phyloP scores from a whole-genome alignment of 805 yeast genomes.

The Teunomyces stri region DNA sequence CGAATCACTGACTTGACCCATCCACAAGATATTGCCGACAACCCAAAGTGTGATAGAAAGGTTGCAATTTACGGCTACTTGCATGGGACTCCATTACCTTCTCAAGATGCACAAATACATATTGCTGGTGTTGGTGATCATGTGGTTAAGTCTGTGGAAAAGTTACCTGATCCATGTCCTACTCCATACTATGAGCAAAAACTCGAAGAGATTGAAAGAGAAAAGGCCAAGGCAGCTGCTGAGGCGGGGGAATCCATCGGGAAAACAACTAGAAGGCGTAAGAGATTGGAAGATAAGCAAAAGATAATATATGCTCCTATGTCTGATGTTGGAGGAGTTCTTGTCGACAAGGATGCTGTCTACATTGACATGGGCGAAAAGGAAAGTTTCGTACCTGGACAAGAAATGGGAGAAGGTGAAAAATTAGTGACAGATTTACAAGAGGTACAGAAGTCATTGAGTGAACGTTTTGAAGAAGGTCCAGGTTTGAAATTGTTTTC shows the following conservation, averaged over 20 bases:
- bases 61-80: conserved; percentile 91
- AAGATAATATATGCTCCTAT: conserved; percentile 96
- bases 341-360: conserved; percentile 96
- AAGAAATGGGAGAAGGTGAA: conserved; percentile 82
- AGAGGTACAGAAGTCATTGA: conserved; percentile 57
- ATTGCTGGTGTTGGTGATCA: conserved; percentile 96
- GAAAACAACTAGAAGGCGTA: conserved; percentile 64
- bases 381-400: conserved; percentile 54
- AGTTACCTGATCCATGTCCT: conserved; percentile 97
- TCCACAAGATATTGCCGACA: conserved; percentile 73
- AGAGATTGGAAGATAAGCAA: conserved; percentile 89
- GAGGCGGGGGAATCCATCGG: conserved; percentile 56
- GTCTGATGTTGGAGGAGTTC: conserved; percentile 99
- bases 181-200: conserved; percentile 90
- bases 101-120: conserved; percentile 72
- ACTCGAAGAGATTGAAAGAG: conserved; percentile 77
- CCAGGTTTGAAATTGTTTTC: conserved; percentile 78
- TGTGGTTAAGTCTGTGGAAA: conserved; percentile 71
- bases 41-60: conserved; percentile 83
- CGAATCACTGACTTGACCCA: conserved; percentile 92
- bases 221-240: conserved; percentile 62
- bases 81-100: conserved; percentile 86
- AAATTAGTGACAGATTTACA: conserved; percentile 80
- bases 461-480: conserved; percentile 55
- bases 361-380: conserved; percentile 76